phyloP scores from a whole-genome alignment of 106 monocot species.

The Amphibolis antarctica region DNA sequence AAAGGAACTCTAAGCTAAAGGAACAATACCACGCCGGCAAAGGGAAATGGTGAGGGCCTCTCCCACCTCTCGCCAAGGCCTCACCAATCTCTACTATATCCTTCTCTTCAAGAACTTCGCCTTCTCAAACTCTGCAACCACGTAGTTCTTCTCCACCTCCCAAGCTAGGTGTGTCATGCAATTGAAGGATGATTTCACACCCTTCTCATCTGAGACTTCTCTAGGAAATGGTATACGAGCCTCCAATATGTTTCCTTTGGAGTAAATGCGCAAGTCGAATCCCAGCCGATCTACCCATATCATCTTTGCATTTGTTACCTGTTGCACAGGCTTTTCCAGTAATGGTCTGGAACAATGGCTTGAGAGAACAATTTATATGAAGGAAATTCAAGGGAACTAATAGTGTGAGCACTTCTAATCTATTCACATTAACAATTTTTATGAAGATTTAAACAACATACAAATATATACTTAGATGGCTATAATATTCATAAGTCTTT shows the following conservation, averaged over 20 bases:
- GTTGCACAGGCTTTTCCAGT: background rate
- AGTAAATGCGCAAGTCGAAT: conserved; percentile 64
- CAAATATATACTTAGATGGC: too few species aligned
- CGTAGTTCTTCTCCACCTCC: conserved; percentile 82
- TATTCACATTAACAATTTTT: too few species aligned
- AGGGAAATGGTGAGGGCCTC: background rate
- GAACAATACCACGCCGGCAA: background rate
- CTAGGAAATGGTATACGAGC: conserved; percentile 70
- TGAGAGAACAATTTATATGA: too few species aligned
- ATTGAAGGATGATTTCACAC: conserved; percentile 86
- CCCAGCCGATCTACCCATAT: conserved; percentile 86
- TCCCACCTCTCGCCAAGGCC: background rate
- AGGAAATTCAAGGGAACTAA: too few species aligned
- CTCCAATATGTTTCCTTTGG: conserved; percentile 36
- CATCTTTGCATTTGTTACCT: conserved; percentile 62
- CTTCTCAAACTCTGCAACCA: conserved; percentile 54
- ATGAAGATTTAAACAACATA: too few species aligned
- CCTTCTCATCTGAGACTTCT: conserved; percentile 81
- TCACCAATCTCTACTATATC: conserved; percentile 33
- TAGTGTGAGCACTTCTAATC: too few species aligned
- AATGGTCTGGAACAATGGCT: too few species aligned
- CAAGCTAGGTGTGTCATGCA: conserved; percentile 88
- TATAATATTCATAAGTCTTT: too few species aligned
- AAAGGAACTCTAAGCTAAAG: background rate
- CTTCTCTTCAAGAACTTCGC: conserved; percentile 49